Evolutionary conservation across 345 rosid species (phyloP).

Genomic region (Melaleuca quinquenervia): DNA sequence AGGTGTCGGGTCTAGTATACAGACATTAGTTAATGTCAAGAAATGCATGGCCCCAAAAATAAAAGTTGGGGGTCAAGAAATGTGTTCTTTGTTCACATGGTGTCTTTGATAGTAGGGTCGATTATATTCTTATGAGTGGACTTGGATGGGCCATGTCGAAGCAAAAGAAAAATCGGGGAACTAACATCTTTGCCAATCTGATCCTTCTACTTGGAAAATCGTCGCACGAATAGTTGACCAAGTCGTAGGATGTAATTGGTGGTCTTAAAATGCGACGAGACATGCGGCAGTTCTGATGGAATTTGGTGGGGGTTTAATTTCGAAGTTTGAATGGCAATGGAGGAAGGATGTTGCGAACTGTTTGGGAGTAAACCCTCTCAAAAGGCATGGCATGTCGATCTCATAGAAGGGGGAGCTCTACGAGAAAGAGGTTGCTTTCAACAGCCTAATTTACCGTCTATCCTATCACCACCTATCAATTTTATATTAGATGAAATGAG

Average conservation of each 20-base stretch:
- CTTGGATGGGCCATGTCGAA: background rate
- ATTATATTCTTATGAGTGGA: background rate
- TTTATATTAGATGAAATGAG: background rate
- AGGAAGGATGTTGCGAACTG: background rate
- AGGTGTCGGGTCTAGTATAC: background rate
- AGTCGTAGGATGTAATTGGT: background rate
- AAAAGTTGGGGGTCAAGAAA: background rate
- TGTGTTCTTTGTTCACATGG: background rate
- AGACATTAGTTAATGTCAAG: background rate
- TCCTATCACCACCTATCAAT: background rate
- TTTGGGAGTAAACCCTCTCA: background rate
- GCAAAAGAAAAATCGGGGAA: background rate
- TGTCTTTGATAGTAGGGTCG: background rate
- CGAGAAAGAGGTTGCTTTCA: background rate
- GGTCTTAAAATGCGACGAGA: background rate
- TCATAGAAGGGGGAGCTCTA: background rate
- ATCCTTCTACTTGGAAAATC: background rate
- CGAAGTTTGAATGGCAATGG: background rate
- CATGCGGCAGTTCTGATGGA: background rate
- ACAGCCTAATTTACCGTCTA: background rate
- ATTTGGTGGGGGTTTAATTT: background rate
- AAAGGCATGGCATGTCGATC: background rate
- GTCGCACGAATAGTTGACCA: background rate
- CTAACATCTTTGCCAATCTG: background rate
- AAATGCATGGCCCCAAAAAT: background rate